A percentile compares a stretch with the other conserved stretches of the same genome.
Conservation (phyloP, 1,284 basidiomycete genomes). For the Ceratobasidium sp. region DNA sequence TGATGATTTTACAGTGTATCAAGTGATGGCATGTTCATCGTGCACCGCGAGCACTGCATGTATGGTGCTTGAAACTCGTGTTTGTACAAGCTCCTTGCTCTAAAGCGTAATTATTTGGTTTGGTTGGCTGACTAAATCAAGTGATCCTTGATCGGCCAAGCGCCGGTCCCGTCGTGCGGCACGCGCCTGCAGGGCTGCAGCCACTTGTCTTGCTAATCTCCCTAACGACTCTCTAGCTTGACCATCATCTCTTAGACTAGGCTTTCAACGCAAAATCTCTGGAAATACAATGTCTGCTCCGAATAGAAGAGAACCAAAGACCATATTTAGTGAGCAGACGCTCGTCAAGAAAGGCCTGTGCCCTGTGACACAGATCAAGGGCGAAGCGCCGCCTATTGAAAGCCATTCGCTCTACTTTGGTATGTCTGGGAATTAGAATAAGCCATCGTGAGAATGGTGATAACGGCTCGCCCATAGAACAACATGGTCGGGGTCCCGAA, state of each 20-base stretch:
- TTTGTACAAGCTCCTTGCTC: background rate
- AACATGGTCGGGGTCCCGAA: conserved; percentile 71
- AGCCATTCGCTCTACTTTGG: conserved; percentile 76
- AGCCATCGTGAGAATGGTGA: background rate
- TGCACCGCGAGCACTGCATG: no score
- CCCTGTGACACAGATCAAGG: conserved; percentile 67
- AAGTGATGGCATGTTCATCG: background rate
- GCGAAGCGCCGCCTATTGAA: conserved; percentile 62
- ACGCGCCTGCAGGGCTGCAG: background rate
- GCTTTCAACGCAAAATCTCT: background rate
- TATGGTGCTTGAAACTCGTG: background rate
- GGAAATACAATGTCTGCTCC: background rate
- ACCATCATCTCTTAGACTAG: background rate
- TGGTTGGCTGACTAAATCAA: background rate
- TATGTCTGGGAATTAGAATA: conserved; percentile 12
- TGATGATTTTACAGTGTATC: background rate
- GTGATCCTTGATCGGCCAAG: background rate
- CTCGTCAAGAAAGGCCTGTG: conserved; percentile 75
- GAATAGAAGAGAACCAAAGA: conserved; percentile 44
- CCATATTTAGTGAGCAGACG: conserved; percentile 67
- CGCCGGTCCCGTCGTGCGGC: background rate
- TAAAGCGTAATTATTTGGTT: background rate
- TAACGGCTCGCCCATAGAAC: conserved; percentile 56
- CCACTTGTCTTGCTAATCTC: background rate
- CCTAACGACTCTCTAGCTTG: background rate